These are phyloP conservation scores for Mixia osmundae DNA, from an alignment of 1,284 basidiomycete genomes.

Conservation along the genomic window DNA sequence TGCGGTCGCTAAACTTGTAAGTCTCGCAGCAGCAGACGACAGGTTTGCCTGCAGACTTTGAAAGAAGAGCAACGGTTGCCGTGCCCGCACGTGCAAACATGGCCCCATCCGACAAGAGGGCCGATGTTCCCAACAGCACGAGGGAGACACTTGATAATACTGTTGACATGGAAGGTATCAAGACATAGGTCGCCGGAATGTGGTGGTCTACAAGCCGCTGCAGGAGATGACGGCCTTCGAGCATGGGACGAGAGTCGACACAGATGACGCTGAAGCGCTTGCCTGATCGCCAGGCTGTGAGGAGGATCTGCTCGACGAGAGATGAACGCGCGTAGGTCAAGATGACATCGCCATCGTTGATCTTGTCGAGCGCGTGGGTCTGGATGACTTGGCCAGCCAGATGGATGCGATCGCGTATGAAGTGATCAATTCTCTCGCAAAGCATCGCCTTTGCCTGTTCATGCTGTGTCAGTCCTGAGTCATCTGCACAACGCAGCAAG, in stretches of 20 bases:
- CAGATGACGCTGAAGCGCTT: conserved; percentile 69
- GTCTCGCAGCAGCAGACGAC: conserved; percentile 96
- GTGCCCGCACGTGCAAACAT: conserved; percentile 88
- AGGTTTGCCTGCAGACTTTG: conserved; percentile 65
- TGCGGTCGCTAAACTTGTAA: conserved; percentile 87
- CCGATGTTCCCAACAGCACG: conserved; percentile 77
- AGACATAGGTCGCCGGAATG: conserved; percentile 73
- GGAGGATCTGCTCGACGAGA: conserved; percentile 69
- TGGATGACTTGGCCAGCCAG: conserved; percentile 85
- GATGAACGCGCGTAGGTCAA: conserved; percentile 85
- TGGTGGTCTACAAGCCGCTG: conserved; percentile 34
- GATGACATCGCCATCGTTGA: conserved; percentile 77
- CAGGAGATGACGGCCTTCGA: conserved; percentile 41
- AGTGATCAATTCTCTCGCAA: conserved; percentile 69
- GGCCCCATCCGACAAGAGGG: conserved; percentile 80
- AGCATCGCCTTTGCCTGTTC: conserved; percentile 66
- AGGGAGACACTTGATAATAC: conserved; percentile 54
- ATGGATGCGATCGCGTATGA: conserved; percentile 80
- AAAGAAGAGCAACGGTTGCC: conserved; percentile 88
- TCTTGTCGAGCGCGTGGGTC: conserved; percentile 68
- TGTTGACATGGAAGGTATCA: conserved; percentile 67
- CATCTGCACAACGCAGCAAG: no score
- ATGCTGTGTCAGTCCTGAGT: no score
- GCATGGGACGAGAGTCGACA: conserved; percentile 78
- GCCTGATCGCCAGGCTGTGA: conserved; percentile 38